Evolutionary conservation across 2,329 filamentous ascomycete genomes (phyloP).

Genomic region (Periconia sp.): DNA sequence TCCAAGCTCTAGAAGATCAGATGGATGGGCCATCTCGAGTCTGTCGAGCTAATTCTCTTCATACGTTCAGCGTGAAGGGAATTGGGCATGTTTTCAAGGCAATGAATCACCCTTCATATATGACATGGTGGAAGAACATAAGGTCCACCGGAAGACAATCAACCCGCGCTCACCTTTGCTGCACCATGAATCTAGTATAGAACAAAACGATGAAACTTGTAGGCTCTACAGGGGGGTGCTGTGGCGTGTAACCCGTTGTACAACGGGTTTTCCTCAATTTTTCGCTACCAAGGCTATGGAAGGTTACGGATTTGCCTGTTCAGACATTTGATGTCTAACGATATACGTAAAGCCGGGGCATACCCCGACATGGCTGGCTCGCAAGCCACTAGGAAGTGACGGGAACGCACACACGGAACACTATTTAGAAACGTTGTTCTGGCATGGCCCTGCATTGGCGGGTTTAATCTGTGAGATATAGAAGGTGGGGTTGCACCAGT

Average conservation of each 20-base stretch:
- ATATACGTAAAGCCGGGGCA: slow-evolving; percentile 9
- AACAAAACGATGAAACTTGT: slow-evolving; percentile 22
- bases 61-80: slow-evolving; percentile 15
- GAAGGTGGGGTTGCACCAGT: too few relatives aligned
- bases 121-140: slow-evolving; percentile 4
- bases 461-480: too few relatives aligned
- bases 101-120: too few relatives aligned
- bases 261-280: too few relatives aligned
- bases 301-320: slow-evolving; percentile 19
- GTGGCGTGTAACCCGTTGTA: too few relatives aligned
- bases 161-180: slow-evolving; percentile 15
- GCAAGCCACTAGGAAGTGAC: slow-evolving; percentile 1
- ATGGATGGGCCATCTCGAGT: slow-evolving; percentile 6
- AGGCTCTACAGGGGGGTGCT: neutral
- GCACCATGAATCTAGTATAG: slow-evolving; percentile 14
- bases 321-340: slow-evolving; percentile 29
- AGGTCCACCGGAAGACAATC: slow-evolving; percentile 9
- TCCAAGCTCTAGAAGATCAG: slow-evolving; percentile 27
- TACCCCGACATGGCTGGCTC: slow-evolving; percentile 15
- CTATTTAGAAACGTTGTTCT: neutral
- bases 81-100: too few relatives aligned
- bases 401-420: neutral
- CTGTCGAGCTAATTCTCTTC: slow-evolving; percentile 3
- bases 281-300: too few relatives aligned
- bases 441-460: too few relatives aligned